Percentiles rank a stretch among this genome's conserved stretches.
phyloP scores from a whole-genome alignment of 2,329 filamentous ascomycete genomes.

The Aspergillus viridinutans region DNA sequence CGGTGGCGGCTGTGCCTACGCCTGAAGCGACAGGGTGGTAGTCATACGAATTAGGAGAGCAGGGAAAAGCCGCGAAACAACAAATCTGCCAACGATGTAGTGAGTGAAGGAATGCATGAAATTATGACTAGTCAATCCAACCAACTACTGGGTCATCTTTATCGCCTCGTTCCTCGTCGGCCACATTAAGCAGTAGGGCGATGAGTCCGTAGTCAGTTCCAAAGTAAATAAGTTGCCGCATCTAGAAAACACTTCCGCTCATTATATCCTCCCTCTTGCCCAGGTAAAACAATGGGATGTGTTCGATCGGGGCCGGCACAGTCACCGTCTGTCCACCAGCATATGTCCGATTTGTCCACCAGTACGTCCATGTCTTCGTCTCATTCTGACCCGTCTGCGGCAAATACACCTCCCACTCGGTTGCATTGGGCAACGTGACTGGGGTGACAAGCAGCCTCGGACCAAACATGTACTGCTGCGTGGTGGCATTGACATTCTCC shows the following conservation, averaged over 20 bases:
- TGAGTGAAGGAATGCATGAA: no score
- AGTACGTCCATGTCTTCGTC: slow-evolving; percentile 35
- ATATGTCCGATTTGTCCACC: slow-evolving; percentile 40
- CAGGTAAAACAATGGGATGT: slow-evolving; percentile 49
- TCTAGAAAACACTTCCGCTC: slow-evolving; percentile 41
- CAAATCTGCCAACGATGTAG: not conserved
- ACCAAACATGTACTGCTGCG: slow-evolving; percentile 40
- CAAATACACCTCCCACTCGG: slow-evolving; percentile 36
- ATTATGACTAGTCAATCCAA: no score
- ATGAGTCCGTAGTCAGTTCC: no score
- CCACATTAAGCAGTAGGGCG: no score
- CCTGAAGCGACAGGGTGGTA: not conserved
- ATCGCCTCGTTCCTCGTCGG: no score
- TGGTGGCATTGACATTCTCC: slow-evolving; percentile 31
- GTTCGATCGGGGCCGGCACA: slow-evolving; percentile 33
- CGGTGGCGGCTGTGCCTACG: not conserved
- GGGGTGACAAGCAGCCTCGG: slow-evolving; percentile 34
- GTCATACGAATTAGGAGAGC: not conserved
- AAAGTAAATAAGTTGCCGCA: no score
- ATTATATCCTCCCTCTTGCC: slow-evolving; percentile 66
- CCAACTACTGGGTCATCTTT: no score
- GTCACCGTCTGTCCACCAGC: slow-evolving; percentile 32
- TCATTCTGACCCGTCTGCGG: slow-evolving; percentile 23
- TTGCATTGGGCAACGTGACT: slow-evolving; percentile 32
- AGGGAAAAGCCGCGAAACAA: not conserved